Percentiles rank a stretch among this genome's conserved stretches.
These are phyloP conservation scores for Sisymbrium irio DNA, from an alignment of 345 rosid genomes.

Conservation along the genomic window DNA sequence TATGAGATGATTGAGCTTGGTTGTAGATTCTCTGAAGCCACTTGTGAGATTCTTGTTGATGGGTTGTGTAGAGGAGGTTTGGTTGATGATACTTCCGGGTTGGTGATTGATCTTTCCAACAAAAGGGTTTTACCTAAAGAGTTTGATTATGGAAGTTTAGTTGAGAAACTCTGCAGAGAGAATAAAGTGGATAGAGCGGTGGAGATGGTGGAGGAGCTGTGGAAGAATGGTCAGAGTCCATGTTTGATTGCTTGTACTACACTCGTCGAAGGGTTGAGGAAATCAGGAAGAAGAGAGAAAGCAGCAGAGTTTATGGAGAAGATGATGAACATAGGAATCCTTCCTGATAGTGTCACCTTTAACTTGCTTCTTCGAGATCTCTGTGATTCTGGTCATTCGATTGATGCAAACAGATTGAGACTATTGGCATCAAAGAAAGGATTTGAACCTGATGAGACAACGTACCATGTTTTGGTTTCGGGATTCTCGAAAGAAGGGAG, in stretches of 20 bases:
- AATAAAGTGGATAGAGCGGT: conserved; percentile 50
- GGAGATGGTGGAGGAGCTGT: conserved; percentile 54
- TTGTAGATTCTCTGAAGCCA: conserved; percentile 53
- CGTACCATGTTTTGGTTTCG: conserved; percentile 53
- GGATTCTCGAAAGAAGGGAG: conserved; percentile 59
- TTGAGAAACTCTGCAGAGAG: conserved; percentile 55
- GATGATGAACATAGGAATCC: conserved; percentile 52
- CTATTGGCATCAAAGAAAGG: conserved; percentile 62
- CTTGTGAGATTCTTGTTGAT: conserved; percentile 82
- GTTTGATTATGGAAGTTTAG: conserved; percentile 57
- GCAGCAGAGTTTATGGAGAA: conserved; percentile 57
- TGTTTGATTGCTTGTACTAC: conserved; percentile 73
- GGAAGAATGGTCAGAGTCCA: conserved; percentile 59
- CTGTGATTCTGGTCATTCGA: conserved; percentile 51
- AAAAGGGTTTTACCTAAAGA: conserved; percentile 55
- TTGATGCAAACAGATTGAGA: conserved; percentile 62
- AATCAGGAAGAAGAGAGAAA: conserved; percentile 44
- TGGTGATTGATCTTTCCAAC: conserved; percentile 59
- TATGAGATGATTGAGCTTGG: conserved; percentile 78
- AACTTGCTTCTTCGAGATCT: conserved; percentile 75
- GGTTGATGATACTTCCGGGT: conserved; percentile 47
- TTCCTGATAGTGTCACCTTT: conserved; percentile 76
- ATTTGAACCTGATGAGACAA: conserved; percentile 54
- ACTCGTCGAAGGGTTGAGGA: conserved; percentile 76
- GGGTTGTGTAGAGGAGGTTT: conserved; percentile 61